Evolutionary conservation across 805 yeast species (phyloP), one percentile per base, ranked within the genome.

Genomic region (Wickerhamomyces mucosus): DNA sequence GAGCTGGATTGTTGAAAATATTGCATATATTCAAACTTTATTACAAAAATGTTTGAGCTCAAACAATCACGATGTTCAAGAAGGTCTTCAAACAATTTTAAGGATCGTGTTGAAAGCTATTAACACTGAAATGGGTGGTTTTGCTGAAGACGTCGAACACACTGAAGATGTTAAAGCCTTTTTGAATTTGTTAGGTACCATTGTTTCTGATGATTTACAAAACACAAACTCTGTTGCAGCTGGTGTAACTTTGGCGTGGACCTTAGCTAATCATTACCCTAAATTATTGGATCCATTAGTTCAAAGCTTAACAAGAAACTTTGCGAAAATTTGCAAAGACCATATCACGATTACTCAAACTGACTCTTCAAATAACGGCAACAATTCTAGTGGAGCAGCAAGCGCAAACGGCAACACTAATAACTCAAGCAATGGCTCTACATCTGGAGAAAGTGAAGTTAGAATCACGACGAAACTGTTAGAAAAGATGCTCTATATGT

Each of bases 261-360:
- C 94, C 0, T 62, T 88, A 31, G 81, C 86, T 12, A 71, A 75
- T 40, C 77, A 70, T 48, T 70, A 75, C 32, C 94, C 96, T 0
- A 68, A 73, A 18, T 68, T 75, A 8, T 64, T 89, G 31, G 95
- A 88, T 40, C 67, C 84, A 1, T 61, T 85, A 31, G 63, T 92
- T 37, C 88, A 84, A 3, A 60, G 72, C 39, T 67, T 86, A 10
- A 80, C 92, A 78, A 74, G 88, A 50, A 84, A 95, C 0, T 78
- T 94, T 56, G 83, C 88, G 39, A 86, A 84, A 50, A 65, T 89
- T 29, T 84, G 92, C 49, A 84, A 84, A 43, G 96, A 88, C 53
- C 95, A 88, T 48, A 68, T 83, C 6, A 77, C 72, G 26, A 71
- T 65, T 9, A 54, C 66, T 1, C 67, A 59, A 37, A 54, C 65